Percentiles rank a stretch among this genome's conserved stretches.
Conservation (phyloP, 73 alveolate species). For the Stentor roeselii region DNA sequence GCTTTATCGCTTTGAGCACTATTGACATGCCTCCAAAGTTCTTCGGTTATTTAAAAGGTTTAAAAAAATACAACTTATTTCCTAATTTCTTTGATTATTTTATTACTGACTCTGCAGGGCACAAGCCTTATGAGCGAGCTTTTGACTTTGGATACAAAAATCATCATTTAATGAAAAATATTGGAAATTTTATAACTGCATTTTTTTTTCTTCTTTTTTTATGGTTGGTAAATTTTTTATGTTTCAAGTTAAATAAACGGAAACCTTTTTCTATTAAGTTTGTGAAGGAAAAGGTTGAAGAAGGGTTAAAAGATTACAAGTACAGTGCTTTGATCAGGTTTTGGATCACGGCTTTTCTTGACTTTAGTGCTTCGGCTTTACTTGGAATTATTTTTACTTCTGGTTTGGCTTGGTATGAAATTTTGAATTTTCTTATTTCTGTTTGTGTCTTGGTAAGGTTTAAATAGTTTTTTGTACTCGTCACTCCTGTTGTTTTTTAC, state of each 20-base stretch:
- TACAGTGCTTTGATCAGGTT: neutral
- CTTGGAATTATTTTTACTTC: neutral
- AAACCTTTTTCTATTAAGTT: neutral
- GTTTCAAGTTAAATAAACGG: neutral
- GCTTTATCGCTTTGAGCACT: neutral
- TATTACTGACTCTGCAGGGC: neutral
- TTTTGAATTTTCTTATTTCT: too few species aligned
- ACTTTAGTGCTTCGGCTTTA: neutral
- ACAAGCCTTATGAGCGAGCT: neutral
- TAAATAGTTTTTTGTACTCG: neutral
- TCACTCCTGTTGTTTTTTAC: neutral
- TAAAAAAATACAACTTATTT: neutral
- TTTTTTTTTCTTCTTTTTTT: neutral
- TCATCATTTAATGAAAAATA: neutral
- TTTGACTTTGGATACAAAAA: neutral
- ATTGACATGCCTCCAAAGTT: neutral
- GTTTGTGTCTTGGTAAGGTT: too few species aligned
- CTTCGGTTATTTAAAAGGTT: neutral
- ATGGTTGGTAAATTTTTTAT: neutral
- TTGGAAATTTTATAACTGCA: neutral
- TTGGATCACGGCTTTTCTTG: neutral
- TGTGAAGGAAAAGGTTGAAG: neutral
- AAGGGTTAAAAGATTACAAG: neutral
- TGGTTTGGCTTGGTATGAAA: too few species aligned
- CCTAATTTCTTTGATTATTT: neutral